Percentiles rank a stretch among this genome's conserved stretches.
Conservation (phyloP, 257 asterid genomes). For the Jaltomata sinuosa region DNA sequence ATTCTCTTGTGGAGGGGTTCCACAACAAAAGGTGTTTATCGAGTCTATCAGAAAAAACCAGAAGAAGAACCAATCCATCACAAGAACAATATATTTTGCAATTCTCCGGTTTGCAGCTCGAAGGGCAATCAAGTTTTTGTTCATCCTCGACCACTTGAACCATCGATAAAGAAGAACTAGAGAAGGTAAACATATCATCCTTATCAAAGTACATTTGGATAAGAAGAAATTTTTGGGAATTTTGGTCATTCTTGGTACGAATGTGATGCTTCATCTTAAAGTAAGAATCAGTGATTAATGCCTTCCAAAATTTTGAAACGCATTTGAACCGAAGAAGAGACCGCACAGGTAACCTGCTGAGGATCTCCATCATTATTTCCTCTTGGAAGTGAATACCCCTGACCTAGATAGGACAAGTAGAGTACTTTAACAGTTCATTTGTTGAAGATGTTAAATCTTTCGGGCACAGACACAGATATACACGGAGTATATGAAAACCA, state of each 20-base stretch:
- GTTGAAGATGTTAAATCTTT: too few species aligned
- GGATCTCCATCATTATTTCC: not conserved
- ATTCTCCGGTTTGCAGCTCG: not conserved
- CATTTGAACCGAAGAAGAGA: too few species aligned
- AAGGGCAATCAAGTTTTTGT: not conserved
- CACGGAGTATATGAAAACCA: too few species aligned
- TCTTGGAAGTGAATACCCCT: too few species aligned
- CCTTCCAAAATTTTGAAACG: too few species aligned
- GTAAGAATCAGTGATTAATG: too few species aligned
- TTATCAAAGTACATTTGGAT: too few species aligned
- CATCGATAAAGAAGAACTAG: not conserved
- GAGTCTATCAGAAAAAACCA: not conserved
- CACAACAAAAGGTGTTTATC: not conserved
- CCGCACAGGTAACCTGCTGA: not conserved
- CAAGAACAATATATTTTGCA: not conserved
- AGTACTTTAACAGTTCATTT: too few species aligned
- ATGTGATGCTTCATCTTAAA: not conserved
- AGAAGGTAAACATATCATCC: not conserved
- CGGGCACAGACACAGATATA: too few species aligned
- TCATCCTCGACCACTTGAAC: not conserved
- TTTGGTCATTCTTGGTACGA: not conserved
- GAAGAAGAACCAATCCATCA: not conserved
- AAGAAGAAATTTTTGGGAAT: not conserved
- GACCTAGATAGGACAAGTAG: too few species aligned
- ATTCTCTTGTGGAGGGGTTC: not conserved